phyloP scores from a whole-genome alignment of 2,329 filamentous ascomycete species.

The Fusarium verticillioides region DNA sequence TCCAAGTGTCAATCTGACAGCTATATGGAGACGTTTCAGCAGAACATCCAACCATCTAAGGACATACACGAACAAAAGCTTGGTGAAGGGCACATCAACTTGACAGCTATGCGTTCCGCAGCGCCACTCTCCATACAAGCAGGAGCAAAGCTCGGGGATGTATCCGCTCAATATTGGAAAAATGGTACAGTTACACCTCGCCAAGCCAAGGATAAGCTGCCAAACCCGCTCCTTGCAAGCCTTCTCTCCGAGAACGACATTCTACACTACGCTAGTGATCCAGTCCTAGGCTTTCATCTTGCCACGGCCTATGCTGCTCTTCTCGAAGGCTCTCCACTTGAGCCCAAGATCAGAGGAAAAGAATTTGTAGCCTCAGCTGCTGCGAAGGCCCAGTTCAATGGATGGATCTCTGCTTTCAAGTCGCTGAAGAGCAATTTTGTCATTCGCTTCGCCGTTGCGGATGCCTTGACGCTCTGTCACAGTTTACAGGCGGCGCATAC shows the following conservation, averaged over 20 bases:
- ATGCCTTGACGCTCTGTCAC: slow-evolving; percentile 64
- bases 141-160: slow-evolving; percentile 31
- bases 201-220: slow-evolving; percentile 25
- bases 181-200: slow-evolving; percentile 47
- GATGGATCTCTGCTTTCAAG: slow-evolving; percentile 58
- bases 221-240: slow-evolving; percentile 60
- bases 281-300: slow-evolving; percentile 68
- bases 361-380: slow-evolving; percentile 46
- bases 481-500: slow-evolving; percentile 57
- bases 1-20: slow-evolving; percentile 16
- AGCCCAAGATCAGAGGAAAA: slow-evolving; percentile 24
- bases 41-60: slow-evolving; percentile 35
- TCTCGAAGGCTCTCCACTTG: slow-evolving; percentile 53
- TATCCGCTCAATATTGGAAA: slow-evolving; percentile 50
- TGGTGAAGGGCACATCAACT: slow-evolving; percentile 34
- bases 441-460: slow-evolving; percentile 60
- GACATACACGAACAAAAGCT: slow-evolving; percentile 19
- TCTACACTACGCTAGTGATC: slow-evolving; percentile 62
- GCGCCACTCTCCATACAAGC: slow-evolving; percentile 50
- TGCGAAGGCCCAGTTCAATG: slow-evolving; percentile 58
- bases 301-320: slow-evolving; percentile 57
- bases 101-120: slow-evolving; percentile 52
- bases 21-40: slow-evolving; percentile 20
- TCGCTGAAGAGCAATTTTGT: slow-evolving; percentile 45
- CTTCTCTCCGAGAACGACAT: slow-evolving; percentile 49